Base-by-base conservation (phyloP, 192 early-diverging fungal species). In the Coemansia sp. region DNA sequence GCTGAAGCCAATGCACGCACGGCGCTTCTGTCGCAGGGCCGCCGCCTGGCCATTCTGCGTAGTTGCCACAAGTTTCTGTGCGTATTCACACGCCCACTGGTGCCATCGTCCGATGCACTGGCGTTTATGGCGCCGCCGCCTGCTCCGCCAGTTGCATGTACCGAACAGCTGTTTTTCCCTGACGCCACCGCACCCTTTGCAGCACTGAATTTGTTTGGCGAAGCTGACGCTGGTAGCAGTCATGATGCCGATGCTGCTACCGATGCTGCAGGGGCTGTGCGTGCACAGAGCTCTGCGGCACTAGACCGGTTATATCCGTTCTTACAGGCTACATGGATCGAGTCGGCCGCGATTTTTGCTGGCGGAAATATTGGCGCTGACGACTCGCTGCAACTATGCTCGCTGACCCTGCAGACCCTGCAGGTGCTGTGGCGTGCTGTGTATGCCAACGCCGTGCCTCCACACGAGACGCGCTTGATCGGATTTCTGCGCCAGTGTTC, bases 271-370 rank as follows among this genome's bases (percentile, higher is more conserved):
- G 58, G 60, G 1, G 57, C 60, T 8, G 54, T 73, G 3, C 38
- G 73, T 17, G 58, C 56, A 6, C 66, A 58, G 37, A 63, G 73
- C 63, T 35, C 14, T 19, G 79, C 69, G 66, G 52, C 85, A 72
- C 32, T 83, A 76, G 41, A 64, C 17, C 66, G 78, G 39, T 58
- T 87, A 48, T 84, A 90, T 52, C 90, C 89, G 17, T 78, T 89
- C 48, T 73, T 94, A 17, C 84, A 90, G 27, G 88, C 89, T 4
- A 67, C 86, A 0, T 94, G 93, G 93, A 66, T 92, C 19, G 93
- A 94, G 62, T 77, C 88, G 25, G 85, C 87, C 3, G 87, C 93
- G 8, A 84, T 90, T 0, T 92, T 94, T 1, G 58, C 79, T 3
- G 72, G 79, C 2, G 73, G 73, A 1, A 58, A 79, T 2, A 15